These are phyloP conservation scores for Candida coquimbonensis DNA, from an alignment of 805 yeast species.

Conservation along the genomic window DNA sequence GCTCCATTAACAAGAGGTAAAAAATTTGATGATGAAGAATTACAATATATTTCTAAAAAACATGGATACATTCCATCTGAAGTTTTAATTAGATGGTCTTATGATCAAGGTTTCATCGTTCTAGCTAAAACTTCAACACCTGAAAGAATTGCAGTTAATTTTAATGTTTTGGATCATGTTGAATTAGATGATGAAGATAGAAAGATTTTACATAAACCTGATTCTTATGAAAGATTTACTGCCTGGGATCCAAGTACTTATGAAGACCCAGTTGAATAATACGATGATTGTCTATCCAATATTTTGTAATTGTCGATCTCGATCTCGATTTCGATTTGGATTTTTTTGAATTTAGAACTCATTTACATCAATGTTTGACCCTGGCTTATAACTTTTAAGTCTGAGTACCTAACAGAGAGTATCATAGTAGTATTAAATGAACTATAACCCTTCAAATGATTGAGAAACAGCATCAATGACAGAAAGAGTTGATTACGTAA, in stretches of 20 bases:
- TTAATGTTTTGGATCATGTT: slow-evolving; percentile 18
- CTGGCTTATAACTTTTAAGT: too few relatives aligned
- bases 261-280: slow-evolving; percentile 1
- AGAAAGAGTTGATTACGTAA: too few relatives aligned
- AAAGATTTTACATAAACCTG: slow-evolving; percentile 14
- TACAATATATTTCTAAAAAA: slow-evolving; percentile 42
- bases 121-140: slow-evolving; percentile 17
- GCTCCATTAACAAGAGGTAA: slow-evolving; percentile 70
- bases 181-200: slow-evolving; percentile 17
- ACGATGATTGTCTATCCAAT: too few relatives aligned
- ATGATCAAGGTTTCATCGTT: slow-evolving; percentile 18
- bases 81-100: slow-evolving; percentile 19
- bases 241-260: slow-evolving; percentile 20
- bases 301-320: too few relatives aligned
- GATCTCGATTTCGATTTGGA: too few relatives aligned
- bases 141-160: slow-evolving; percentile 14
- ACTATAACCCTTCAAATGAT: too few relatives aligned
- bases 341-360: too few relatives aligned
- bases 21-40: slow-evolving; percentile 47
- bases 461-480: too few relatives aligned
- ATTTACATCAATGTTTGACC: too few relatives aligned
- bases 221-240: slow-evolving; percentile 13
- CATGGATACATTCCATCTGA: slow-evolving; percentile 16
- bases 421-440: too few relatives aligned
- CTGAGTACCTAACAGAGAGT: too few relatives aligned